Conservation (phyloP, 2,329 filamentous ascomycete genomes). For the Botrytis fabae region DNA sequence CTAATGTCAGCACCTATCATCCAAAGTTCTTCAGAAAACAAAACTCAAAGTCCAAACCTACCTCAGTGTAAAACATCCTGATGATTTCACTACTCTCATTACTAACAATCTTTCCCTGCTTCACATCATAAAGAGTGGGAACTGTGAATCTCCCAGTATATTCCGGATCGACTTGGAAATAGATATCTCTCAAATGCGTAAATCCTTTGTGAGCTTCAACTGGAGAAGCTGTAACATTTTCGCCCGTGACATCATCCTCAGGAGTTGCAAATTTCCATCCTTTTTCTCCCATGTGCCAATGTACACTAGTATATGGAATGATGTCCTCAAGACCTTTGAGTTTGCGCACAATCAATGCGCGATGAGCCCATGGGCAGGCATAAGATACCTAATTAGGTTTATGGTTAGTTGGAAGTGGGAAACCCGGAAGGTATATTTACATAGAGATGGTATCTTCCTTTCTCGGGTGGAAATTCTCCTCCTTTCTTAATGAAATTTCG, state of each 20-base stretch:
- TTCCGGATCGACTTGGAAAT: slow-evolving; percentile 63
- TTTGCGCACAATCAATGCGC: slow-evolving; percentile 81
- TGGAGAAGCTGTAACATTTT: slow-evolving; percentile 64
- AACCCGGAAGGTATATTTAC: slow-evolving; percentile 81
- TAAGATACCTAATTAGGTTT: slow-evolving; percentile 40
- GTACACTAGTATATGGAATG: slow-evolving; percentile 52
- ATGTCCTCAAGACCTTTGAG: slow-evolving; percentile 91
- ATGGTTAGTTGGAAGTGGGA: neutral
- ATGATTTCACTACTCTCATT: slow-evolving; percentile 86
- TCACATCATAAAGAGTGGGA: slow-evolving; percentile 65
- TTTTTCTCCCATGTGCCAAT: slow-evolving; percentile 66
- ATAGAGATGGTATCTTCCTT: slow-evolving; percentile 89
- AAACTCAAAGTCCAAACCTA: slow-evolving; percentile 50
- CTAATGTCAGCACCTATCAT: neutral
- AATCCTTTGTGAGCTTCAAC: slow-evolving; percentile 63
- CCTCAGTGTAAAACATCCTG: slow-evolving; percentile 76
- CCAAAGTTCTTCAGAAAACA: neutral
- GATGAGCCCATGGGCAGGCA: slow-evolving; percentile 70
- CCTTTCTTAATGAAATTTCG: slow-evolving; percentile 64
- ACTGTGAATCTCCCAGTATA: slow-evolving; percentile 72
- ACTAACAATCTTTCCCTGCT: slow-evolving; percentile 69
- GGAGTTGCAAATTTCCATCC: slow-evolving; percentile 67
- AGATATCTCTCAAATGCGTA: slow-evolving; percentile 65
- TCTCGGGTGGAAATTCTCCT: slow-evolving; percentile 72
- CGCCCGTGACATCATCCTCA: slow-evolving; percentile 58